phyloP scores from a whole-genome alignment of 192 early-diverging fungal genomes.

The Coemansia sp. region DNA sequence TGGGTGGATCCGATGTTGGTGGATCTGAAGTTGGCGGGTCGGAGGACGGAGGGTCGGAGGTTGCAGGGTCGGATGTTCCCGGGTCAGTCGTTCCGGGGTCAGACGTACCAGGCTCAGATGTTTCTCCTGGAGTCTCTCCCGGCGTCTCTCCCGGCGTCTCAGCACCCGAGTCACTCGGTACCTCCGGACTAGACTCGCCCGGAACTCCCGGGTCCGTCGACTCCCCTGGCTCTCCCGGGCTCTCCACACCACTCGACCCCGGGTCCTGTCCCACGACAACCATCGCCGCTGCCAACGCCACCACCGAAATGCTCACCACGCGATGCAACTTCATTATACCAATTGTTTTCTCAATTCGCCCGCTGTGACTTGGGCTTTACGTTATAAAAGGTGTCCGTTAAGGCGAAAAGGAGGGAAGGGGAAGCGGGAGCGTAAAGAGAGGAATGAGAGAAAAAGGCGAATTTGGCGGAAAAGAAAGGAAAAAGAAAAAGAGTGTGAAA shows the following conservation, averaged over 20 bases:
- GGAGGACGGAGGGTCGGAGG: background rate
- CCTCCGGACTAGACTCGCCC: background rate
- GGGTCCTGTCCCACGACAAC: constrained; percentile 4
- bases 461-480: background rate
- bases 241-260: background rate
- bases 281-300: constrained; percentile 11
- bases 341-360: background rate
- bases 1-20: background rate
- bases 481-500: background rate
- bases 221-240: background rate
- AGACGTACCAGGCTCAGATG: no score
- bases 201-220: background rate
- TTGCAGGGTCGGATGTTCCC: background rate
- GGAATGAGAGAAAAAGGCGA: background rate
- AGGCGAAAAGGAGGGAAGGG: background rate
- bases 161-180: background rate
- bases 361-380: background rate
- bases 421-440: background rate
- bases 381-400: background rate
- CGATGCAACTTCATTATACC: constrained; percentile 8
- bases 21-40: background rate
- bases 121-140: background rate
- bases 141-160: background rate
- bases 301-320: constrained; percentile 4
- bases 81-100: background rate